phyloP scores from a whole-genome alignment of 2,329 filamentous ascomycete species.

The Fusarium caatingaense region DNA sequence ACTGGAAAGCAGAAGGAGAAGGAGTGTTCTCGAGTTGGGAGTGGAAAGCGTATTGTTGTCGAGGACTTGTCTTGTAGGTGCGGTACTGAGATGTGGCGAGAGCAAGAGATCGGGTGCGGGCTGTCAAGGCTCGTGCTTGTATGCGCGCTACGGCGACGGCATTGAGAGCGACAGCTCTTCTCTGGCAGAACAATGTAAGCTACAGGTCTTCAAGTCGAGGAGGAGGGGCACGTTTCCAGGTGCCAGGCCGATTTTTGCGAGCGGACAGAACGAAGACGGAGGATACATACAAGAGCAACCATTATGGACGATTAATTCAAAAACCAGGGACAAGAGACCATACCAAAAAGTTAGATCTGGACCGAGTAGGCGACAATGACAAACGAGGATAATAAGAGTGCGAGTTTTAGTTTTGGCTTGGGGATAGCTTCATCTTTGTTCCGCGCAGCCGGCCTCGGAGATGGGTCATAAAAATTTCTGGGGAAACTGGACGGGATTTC shows the following conservation, averaged over 20 bases:
- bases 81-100: constrained; percentile 24
- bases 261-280: neutral
- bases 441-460: constrained; percentile 30
- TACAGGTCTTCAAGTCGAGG: fast-evolving
- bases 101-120: constrained; percentile 27
- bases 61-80: constrained; percentile 24
- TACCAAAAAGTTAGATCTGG: neutral
- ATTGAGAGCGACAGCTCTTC: constrained; percentile 36
- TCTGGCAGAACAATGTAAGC: constrained; percentile 4
- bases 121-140: constrained; percentile 10
- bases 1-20: constrained; percentile 65
- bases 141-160: constrained; percentile 13
- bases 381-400: neutral
- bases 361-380: neutral
- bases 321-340: neutral
- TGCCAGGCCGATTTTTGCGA: neutral
- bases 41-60: constrained; percentile 59
- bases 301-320: constrained; percentile 1
- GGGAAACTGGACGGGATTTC: constrained; percentile 20
- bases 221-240: neutral
- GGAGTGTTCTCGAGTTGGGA: constrained; percentile 69
- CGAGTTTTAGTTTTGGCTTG: constrained; percentile 26
- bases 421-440: constrained; percentile 31
- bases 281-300: constrained; percentile 26
- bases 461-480: constrained; percentile 31